Evolutionary conservation across 192 early-diverging fungal genomes (phyloP).

Genomic region (Umbelopsis isabellina): DNA sequence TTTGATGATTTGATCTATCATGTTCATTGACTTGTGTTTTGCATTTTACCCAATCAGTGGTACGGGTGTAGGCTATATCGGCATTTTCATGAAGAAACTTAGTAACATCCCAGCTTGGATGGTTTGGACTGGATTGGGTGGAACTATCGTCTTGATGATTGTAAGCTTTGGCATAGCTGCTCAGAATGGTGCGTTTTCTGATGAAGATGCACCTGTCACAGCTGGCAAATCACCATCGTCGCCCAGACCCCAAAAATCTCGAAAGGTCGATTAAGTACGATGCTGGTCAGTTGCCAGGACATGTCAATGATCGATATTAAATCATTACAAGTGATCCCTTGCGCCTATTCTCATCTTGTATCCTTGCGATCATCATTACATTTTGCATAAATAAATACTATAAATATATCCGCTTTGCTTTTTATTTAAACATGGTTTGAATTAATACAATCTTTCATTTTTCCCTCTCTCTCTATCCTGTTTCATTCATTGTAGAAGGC

Average conservation of each 20-base stretch:
- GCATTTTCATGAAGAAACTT: constrained; percentile 17
- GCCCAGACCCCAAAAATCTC: constrained; percentile 4
- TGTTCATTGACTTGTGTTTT: too few relatives aligned
- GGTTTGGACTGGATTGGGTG: constrained; percentile 1
- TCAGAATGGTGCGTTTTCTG: not conserved
- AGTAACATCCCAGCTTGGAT: constrained; percentile 3
- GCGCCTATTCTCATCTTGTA: too few relatives aligned
- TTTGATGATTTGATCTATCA: too few relatives aligned
- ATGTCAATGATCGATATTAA: too few relatives aligned
- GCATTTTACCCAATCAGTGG: not conserved
- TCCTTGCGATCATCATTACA: too few relatives aligned
- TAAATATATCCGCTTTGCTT: too few relatives aligned
- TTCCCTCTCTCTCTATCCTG: too few relatives aligned
- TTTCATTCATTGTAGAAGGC: too few relatives aligned
- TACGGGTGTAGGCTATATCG: constrained; percentile 6
- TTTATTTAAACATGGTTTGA: too few relatives aligned
- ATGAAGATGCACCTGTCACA: not conserved
- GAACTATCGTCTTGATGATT: constrained; percentile 2
- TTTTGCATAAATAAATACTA: too few relatives aligned
- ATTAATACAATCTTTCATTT: too few relatives aligned
- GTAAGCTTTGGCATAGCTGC: constrained; percentile 10
- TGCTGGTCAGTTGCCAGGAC: not conserved
- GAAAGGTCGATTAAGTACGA: constrained; percentile 5
- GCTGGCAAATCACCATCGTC: not conserved
- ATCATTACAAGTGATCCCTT: too few relatives aligned